phyloP scores from a whole-genome alignment of 208 protist genomes.

The Trypanosoma cruzi region DNA sequence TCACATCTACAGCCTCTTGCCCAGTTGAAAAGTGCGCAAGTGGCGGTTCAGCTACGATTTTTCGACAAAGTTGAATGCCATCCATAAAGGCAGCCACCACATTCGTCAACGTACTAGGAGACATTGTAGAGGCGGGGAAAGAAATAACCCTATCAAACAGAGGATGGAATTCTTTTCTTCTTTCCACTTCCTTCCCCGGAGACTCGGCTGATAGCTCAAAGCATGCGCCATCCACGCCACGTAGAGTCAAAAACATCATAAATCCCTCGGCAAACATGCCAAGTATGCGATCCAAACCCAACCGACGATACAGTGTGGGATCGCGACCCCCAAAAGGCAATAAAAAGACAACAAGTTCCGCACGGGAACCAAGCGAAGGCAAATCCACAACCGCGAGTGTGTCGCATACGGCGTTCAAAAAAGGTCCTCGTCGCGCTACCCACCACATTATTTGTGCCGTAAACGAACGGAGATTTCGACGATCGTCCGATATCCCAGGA shows the following conservation, averaged over 20 bases:
- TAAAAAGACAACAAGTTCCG: conserved; percentile 55
- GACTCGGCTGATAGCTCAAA: conserved; percentile 6
- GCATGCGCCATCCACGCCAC: conserved; percentile 37
- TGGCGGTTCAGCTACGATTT: conserved; percentile 42
- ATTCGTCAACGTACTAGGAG: conserved; percentile 19
- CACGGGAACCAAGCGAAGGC: conserved; percentile 35
- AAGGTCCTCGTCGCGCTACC: conserved; percentile 50
- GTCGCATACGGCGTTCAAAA: conserved; percentile 55
- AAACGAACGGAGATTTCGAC: conserved; percentile 37
- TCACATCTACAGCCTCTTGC: conserved; percentile 64
- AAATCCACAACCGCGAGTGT: conserved; percentile 46
- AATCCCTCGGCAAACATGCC: conserved; percentile 60
- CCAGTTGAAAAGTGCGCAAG: conserved; percentile 36
- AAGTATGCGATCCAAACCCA: conserved; percentile 70
- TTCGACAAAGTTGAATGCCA: conserved; percentile 58
- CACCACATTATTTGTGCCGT: conserved; percentile 38
- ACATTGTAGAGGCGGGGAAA: conserved; percentile 5
- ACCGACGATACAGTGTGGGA: conserved; percentile 35
- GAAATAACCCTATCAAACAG: not conserved
- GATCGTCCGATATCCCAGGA: conserved; percentile 50
- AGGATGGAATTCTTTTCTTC: not conserved
- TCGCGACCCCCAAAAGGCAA: conserved; percentile 75
- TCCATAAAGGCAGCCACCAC: conserved; percentile 43
- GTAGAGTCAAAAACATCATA: conserved; percentile 60
- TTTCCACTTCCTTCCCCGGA: not conserved